Conservation (phyloP, 805 yeast species). For the Blastobotrys mokoenaii region DNA sequence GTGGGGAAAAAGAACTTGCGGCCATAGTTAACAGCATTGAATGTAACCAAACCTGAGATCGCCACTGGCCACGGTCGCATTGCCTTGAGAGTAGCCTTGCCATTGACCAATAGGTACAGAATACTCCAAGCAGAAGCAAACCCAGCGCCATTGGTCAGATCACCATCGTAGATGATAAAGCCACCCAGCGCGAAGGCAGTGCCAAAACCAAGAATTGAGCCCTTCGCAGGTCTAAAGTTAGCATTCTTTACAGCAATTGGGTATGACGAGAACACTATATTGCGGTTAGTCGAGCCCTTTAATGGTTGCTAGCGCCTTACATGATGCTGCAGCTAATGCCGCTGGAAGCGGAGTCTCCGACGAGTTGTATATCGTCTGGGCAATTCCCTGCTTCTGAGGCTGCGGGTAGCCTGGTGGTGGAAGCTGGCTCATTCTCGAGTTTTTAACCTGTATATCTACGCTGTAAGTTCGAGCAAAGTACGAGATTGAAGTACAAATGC, state of each 20-base stretch:
- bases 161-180: constrained; percentile 64
- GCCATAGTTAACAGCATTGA: constrained; percentile 62
- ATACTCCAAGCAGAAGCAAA: constrained; percentile 70
- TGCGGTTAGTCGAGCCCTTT: not conserved
- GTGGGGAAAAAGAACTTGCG: constrained; percentile 49
- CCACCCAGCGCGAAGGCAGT: constrained; percentile 24
- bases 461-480: too few relatives aligned
- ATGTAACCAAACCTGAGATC: constrained; percentile 48
- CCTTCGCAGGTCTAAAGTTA: constrained; percentile 13
- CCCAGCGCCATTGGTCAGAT: constrained; percentile 70
- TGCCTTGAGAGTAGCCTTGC: constrained; percentile 34
- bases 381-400: too few relatives aligned
- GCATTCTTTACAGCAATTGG: constrained; percentile 9
- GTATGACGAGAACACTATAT: constrained; percentile 13
- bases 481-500: too few relatives aligned
- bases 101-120: constrained; percentile 64
- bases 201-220: constrained; percentile 19
- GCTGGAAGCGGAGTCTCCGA: constrained; percentile 21
- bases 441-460: too few relatives aligned
- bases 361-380: constrained; percentile 3
- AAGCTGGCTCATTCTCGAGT: too few relatives aligned
- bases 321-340: constrained; percentile 14
- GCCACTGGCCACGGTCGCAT: constrained; percentile 50
- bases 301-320: constrained; percentile 9
- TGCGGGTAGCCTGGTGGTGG: too few relatives aligned